Evolutionary conservation across 1,284 basidiomycete genomes (phyloP), one percentile per base, ranked within the genome.

Genomic region (Austropuccinia psidii): DNA sequence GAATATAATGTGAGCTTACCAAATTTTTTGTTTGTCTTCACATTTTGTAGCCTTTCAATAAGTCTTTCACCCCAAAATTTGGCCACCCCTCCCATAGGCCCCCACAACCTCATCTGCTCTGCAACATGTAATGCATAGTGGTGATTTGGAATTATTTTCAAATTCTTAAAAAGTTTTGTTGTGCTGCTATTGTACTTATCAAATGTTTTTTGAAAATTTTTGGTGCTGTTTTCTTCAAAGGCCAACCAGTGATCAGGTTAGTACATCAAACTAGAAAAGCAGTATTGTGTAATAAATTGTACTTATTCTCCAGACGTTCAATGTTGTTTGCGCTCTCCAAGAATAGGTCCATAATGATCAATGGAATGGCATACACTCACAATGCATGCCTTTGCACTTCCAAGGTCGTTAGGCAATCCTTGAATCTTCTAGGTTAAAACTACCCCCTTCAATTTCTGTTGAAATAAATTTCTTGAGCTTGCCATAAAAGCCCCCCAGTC

Each of bases 71-170:
- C n/a, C n/a, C n/a, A n/a, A n/a, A n/a, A n/a, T n/a, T n/a, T n/a
- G n/a, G n/a, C n/a, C n/a, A n/a, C n/a, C n/a, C n/a, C n/a, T n/a
- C n/a, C n/a, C n/a, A n/a, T n/a, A n/a, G n/a, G n/a, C n/a, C 50
- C 50, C 50, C 50, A 54, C 50, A 19, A 9, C 24, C 17, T 54
- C 15, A 54, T 54, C 7, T 61, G 57, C 7, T 61, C 57, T 19
- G 57, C 31, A 15, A 61, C 39, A 27, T 61, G 57, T 11, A 61
- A 35, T 4, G 57, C 57, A 39, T 37, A 61, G 27, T 61, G 57
- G n/a, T 61, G 57, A 39, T 61, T 61, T 13, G 57, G 57, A 19
- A n/a, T 37, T 7, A 61, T 37, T n/a, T 61, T 61, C 24, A 21
- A n/a, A 21, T 61, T 39, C 21, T 33, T n/a, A 61, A 61, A 61